Percentiles rank a stretch among this genome's conserved stretches.
These are phyloP conservation scores for Diphasiastrum complanatum DNA, from an alignment of 83 land plant genomes.

Conservation along the genomic window DNA sequence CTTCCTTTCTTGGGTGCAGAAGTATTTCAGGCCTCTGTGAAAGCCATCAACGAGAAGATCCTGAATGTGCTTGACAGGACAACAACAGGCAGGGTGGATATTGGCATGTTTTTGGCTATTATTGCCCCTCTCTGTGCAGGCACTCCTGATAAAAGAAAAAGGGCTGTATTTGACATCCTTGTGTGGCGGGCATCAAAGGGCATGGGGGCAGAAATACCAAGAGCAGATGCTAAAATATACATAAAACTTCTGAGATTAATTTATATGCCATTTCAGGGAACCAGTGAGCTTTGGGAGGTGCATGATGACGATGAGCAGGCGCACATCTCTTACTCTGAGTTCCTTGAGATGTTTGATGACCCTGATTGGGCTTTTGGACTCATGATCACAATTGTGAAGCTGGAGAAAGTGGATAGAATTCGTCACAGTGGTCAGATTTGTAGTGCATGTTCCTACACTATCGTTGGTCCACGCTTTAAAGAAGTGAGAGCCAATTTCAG, in stretches of 20 bases:
- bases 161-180: slow-evolving; percentile 73
- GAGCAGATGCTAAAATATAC: not conserved
- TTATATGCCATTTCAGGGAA: not conserved
- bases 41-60: slow-evolving; percentile 73
- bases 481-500: slow-evolving; percentile 8
- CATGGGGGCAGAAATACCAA: not conserved
- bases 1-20: slow-evolving; percentile 69
- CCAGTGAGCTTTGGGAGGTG: slow-evolving; percentile 8
- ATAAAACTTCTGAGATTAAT: not conserved
- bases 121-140: slow-evolving; percentile 84
- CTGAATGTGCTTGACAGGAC: slow-evolving; percentile 59
- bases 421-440: slow-evolving; percentile 4
- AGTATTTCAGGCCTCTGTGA: slow-evolving; percentile 78
- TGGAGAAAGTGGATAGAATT: slow-evolving; percentile 7
- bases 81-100: slow-evolving; percentile 75
- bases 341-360: slow-evolving; percentile 13
- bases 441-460: slow-evolving; percentile 1
- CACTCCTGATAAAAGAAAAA: slow-evolving; percentile 67
- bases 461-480: slow-evolving; percentile 9
- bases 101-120: slow-evolving; percentile 79
- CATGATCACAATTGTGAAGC: not conserved
- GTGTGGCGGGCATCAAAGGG: too few relatives aligned
- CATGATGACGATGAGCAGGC: slow-evolving; percentile 7
- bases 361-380: slow-evolving; percentile 8
- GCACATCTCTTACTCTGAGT: slow-evolving; percentile 4